phyloP scores from a whole-genome alignment of 805 yeast species.

The Yamadazyma ubonensis region DNA sequence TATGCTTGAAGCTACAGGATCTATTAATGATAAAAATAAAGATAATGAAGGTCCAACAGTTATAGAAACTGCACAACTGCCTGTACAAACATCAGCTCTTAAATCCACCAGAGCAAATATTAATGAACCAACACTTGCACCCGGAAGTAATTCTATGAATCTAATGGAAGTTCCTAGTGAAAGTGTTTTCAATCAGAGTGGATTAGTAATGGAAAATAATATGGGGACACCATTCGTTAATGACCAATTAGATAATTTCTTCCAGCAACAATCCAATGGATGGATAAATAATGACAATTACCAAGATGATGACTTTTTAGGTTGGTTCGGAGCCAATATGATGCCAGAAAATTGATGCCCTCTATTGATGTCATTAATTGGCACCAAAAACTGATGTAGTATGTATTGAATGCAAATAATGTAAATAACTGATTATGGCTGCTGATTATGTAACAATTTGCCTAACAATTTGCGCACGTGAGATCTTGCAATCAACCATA shows the following conservation, averaged over 20 bases:
- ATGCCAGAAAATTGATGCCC: too few relatives aligned
- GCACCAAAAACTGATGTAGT: constrained; percentile 5
- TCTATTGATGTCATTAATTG: too few relatives aligned
- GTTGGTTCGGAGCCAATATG: constrained; percentile 83
- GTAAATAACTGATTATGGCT: background rate
- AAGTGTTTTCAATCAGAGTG: constrained; percentile 10
- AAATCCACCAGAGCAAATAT: background rate
- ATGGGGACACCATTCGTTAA: constrained; percentile 17
- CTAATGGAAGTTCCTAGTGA: constrained; percentile 14
- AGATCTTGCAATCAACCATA: constrained; percentile 4
- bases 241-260: constrained; percentile 54
- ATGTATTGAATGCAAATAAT: background rate
- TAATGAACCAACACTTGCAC: constrained; percentile 1
- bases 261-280: constrained; percentile 79
- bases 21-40: constrained; percentile 14
- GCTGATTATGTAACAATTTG: background rate
- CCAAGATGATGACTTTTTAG: constrained; percentile 80
- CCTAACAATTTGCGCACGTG: constrained; percentile 9
- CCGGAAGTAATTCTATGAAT: constrained; percentile 9
- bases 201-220: constrained; percentile 10
- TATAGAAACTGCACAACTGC: constrained; percentile 2
- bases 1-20: constrained; percentile 80
- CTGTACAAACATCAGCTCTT: constrained; percentile 1
- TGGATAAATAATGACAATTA: constrained; percentile 68
- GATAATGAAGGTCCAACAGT: constrained; percentile 3